Percentiles rank a stretch among this genome's conserved stretches.
phyloP scores from a whole-genome alignment of 305 asterid species.

The Fraxinus albicans region DNA sequence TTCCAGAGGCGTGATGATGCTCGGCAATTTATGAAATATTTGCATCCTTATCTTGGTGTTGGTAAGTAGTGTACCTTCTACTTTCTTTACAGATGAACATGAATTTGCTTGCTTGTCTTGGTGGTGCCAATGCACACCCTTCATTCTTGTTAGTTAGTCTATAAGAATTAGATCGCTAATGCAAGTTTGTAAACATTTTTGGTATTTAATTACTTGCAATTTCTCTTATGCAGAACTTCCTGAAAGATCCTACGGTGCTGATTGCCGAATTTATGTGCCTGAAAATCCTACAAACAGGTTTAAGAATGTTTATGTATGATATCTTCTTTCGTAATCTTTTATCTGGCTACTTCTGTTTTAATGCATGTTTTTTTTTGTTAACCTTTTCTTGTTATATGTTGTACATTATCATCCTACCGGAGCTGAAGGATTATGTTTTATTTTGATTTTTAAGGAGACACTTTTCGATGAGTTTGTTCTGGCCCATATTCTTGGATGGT shows the following conservation, averaged over 20 bases:
- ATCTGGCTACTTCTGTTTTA: not conserved
- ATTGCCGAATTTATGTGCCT: constrained; percentile 86
- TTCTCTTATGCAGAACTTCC: constrained; percentile 78
- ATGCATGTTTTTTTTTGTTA: constrained; percentile 15
- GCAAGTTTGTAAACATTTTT: not conserved
- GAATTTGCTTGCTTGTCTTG: constrained; percentile 6
- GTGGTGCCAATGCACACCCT: constrained; percentile 9
- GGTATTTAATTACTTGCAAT: constrained; percentile 2
- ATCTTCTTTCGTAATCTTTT: constrained; percentile 25
- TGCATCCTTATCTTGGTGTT: constrained; percentile 91
- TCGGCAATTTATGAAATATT: constrained; percentile 74
- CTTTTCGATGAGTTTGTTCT: constrained; percentile 94
- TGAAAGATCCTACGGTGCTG: constrained; percentile 87
- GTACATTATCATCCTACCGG: constrained; percentile 22
- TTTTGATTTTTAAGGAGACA: constrained; percentile 66
- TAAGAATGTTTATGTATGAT: constrained; percentile 98
- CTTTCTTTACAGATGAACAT: constrained; percentile 8
- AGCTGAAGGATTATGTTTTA: constrained; percentile 18
- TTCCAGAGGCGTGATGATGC: constrained; percentile 93
- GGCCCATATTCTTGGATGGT: constrained; percentile 98
- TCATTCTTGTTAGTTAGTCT: constrained; percentile 7
- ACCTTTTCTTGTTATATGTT: constrained; percentile 19
- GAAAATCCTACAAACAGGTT: constrained; percentile 93
- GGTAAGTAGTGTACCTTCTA: constrained; percentile 41
- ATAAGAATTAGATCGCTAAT: constrained; percentile 8